A percentile compares a stretch with the other conserved stretches of the same genome.
These are phyloP conservation scores for Leccinellum albellum DNA, from an alignment of 768 basidiomycete species.

Conservation along the genomic window DNA sequence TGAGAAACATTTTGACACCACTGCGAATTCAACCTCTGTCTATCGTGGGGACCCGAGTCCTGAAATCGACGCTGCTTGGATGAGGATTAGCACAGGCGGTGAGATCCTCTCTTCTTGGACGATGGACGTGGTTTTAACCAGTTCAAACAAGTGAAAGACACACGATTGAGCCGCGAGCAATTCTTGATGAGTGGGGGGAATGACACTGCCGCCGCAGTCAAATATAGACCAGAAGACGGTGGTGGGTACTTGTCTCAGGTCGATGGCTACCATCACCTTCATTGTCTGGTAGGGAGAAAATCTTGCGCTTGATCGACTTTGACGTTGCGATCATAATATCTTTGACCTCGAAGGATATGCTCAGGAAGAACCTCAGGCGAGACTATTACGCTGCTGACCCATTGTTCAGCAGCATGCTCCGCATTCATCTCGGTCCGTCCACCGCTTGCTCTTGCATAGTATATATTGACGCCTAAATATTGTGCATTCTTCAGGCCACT, in stretches of 20 bases:
- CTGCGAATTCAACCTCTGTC: not conserved
- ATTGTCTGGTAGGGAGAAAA: slow-evolving; percentile 4
- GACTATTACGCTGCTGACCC: not conserved
- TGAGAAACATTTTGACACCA: slow-evolving; percentile 1
- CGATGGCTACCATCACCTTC: slow-evolving; percentile 10
- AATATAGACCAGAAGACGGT: slow-evolving; percentile 7
- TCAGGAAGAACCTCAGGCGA: too few relatives aligned
- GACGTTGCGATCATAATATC: not conserved
- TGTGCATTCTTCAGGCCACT: not conserved
- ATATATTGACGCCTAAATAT: not conserved
- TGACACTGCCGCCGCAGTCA: not conserved
- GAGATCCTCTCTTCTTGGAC: too few relatives aligned
- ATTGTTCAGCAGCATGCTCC: not conserved
- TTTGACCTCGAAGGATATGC: not conserved
- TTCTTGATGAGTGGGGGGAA: slow-evolving; percentile 5
- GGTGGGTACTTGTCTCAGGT: slow-evolving; percentile 11
- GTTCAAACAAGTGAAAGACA: not conserved
- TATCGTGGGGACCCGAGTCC: slow-evolving; percentile 3
- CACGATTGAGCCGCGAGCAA: slow-evolving; percentile 6
- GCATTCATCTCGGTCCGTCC: not conserved
- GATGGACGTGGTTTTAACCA: not conserved
- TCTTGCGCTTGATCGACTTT: not conserved
- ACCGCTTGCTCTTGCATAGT: too few relatives aligned
- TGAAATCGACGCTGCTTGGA: slow-evolving; percentile 9
- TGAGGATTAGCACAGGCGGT: slow-evolving; percentile 1